phyloP scores from a whole-genome alignment of 331 rosid species.

The Ulmus americana region DNA sequence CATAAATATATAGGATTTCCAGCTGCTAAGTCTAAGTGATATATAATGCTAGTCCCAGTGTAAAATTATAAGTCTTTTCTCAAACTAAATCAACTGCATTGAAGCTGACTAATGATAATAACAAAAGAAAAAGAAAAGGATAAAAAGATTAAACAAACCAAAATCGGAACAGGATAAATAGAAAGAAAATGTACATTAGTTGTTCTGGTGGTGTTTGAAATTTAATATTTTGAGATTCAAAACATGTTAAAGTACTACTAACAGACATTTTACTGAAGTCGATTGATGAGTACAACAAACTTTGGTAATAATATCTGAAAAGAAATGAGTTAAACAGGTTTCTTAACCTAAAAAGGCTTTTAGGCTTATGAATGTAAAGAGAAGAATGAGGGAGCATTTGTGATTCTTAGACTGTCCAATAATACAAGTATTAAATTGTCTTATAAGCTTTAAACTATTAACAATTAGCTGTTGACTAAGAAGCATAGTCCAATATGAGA shows the following conservation, averaged over 20 bases:
- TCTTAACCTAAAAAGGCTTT: neutral
- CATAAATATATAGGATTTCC: neutral
- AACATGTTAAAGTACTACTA: neutral
- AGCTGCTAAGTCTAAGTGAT: neutral
- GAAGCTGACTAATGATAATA: neutral
- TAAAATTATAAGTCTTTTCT: neutral
- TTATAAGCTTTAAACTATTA: neutral
- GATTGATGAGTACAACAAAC: neutral
- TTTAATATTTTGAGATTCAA: neutral
- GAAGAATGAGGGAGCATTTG: neutral
- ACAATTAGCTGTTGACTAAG: neutral
- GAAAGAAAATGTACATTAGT: neutral
- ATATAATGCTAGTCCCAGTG: neutral
- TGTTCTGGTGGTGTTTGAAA: neutral
- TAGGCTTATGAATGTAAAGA: neutral
- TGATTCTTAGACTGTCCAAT: neutral
- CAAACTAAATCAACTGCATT: neutral
- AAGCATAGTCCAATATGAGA: conserved; percentile 10
- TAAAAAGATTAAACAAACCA: no score
- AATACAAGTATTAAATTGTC: neutral
- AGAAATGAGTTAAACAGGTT: no score
- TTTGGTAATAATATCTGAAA: neutral
- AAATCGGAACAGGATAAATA: neutral
- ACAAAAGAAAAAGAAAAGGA: neutral
- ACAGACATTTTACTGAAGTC: neutral